These are phyloP conservation scores for Nidula microcarpa DNA, from an alignment of 768 basidiomycete species.

Conservation along the genomic window DNA sequence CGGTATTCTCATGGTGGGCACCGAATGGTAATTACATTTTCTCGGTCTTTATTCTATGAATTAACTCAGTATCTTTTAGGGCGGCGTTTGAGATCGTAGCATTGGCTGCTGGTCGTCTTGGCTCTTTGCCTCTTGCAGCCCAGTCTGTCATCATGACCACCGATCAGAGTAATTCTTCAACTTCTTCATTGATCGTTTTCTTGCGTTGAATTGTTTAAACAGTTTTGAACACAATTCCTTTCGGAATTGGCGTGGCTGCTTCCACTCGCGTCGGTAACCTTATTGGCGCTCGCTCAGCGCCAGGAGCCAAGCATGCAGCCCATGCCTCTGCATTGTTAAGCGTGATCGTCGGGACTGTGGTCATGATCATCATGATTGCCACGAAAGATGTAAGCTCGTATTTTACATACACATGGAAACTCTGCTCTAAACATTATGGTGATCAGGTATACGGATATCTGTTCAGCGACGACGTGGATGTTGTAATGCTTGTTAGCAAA, in stretches of 20 bases:
- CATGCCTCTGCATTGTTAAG: constrained; percentile 65
- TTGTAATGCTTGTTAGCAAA: constrained; percentile 53
- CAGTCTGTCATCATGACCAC: constrained; percentile 81
- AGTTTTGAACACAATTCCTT: constrained; percentile 75
- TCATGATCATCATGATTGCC: constrained; percentile 59
- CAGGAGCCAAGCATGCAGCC: constrained; percentile 52
- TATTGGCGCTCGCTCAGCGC: constrained; percentile 54
- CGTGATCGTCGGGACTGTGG: constrained; percentile 49
- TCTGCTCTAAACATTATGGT: no score
- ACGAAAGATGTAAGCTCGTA: constrained; percentile 46
- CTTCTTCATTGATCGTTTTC: neutral
- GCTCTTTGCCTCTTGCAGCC: constrained; percentile 63
- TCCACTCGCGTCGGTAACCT: constrained; percentile 73
- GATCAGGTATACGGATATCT: constrained; percentile 60
- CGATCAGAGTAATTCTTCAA: constrained; percentile 54
- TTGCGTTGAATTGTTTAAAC: constrained; percentile 2
- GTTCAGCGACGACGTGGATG: constrained; percentile 63
- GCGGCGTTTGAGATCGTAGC: constrained; percentile 83
- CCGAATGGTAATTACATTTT: constrained; percentile 58
- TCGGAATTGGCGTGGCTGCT: constrained; percentile 73
- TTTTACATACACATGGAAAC: no score
- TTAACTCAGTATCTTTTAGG: constrained; percentile 31
- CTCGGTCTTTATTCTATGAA: neutral
- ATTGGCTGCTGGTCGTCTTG: constrained; percentile 69
- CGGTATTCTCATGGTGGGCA: constrained; percentile 76